phyloP scores from a whole-genome alignment of 441 rosid genomes.

The Bruguiera hainesii region DNA sequence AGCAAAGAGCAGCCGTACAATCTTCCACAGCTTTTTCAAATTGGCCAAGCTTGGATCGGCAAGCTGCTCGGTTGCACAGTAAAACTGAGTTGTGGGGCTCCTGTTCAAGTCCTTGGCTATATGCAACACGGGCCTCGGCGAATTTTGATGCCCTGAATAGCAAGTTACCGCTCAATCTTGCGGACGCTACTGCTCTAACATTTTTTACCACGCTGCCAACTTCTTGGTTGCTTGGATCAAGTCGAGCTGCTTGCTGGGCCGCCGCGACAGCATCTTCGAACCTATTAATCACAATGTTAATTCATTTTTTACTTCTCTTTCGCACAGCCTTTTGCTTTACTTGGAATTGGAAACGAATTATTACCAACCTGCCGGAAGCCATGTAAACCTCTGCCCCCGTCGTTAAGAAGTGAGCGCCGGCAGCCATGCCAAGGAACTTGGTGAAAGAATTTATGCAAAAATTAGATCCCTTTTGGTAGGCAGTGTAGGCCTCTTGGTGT shows the following conservation, averaged over 20 bases:
- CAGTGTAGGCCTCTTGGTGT: slow-evolving; percentile 63
- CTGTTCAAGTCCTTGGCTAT: slow-evolving; percentile 70
- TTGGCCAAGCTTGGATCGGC: slow-evolving; percentile 59
- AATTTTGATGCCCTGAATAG: slow-evolving; percentile 64
- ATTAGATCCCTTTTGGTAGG: slow-evolving; percentile 47
- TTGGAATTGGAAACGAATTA: background rate
- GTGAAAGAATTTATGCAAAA: slow-evolving; percentile 39
- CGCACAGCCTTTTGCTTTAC: background rate
- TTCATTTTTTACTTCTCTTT: background rate
- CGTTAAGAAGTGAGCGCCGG: slow-evolving; percentile 41
- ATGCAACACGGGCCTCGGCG: slow-evolving; percentile 53
- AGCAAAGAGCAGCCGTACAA: slow-evolving; percentile 59
- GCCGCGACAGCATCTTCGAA: slow-evolving; percentile 64
- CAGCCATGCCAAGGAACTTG: slow-evolving; percentile 47
- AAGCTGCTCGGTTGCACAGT: slow-evolving; percentile 85
- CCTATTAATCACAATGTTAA: slow-evolving; percentile 27
- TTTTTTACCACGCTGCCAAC: slow-evolving; percentile 32
- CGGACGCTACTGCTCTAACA: slow-evolving; percentile 52
- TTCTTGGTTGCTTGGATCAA: slow-evolving; percentile 64
- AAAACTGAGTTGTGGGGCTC: slow-evolving; percentile 62
- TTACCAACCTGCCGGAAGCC: slow-evolving; percentile 63
- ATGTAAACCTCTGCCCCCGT: slow-evolving; percentile 57
- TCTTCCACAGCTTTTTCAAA: slow-evolving; percentile 74
- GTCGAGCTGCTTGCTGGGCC: slow-evolving; percentile 56
- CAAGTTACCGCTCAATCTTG: slow-evolving; percentile 67